Evolutionary conservation across 257 asterid species (phyloP), one percentile per base, ranked within the genome.

Genomic region (Buddleja alternifolia): DNA sequence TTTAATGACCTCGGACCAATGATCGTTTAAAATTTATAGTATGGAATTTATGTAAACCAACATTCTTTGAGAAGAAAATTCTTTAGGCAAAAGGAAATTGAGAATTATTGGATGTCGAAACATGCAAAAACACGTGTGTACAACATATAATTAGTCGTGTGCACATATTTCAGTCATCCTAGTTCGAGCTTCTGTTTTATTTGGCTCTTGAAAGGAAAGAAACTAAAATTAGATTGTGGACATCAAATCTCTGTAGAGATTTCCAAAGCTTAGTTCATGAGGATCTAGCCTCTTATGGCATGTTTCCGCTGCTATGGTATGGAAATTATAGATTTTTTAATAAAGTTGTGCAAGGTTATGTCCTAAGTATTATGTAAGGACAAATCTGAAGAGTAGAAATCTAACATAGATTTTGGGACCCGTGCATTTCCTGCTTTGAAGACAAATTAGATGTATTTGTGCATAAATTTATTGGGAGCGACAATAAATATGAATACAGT

Each of bases 71-170:
- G 25, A 66, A 10, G 37, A 12, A 65, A 50, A 19, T 34, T 14
- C 71, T 50, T 50, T 50, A 25, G 34, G n/a, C 46, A 36, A 14
- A 47, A 56, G 58, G 62, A 37, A 63, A 44, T 57, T 47, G 42
- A 16, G 45, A 10, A 23, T 6, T 9, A 15, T 16, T 55, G 46
- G 61, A 64, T 63, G 24, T 24, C 15, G 37, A 51, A 63, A n/a
- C 54, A 34, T 53, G 12, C 34, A 32, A 20, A 29, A 48, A 52
- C 23, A 17, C 47, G 14, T 61, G 60, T 36, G 21, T 52, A 34
- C 1, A 19, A 15, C 41, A 21, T 14, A 25, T 14, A 25, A 4
- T 44, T 3, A 9, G 48, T 47, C 20, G 6, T 52, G 21, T 21
- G 16, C 39, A 36, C 54, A 16, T 54, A 34, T 46, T 29, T 10